phyloP scores from a whole-genome alignment of 495 filamentous ascomycete species.

The Trypethelium eluteriae region DNA sequence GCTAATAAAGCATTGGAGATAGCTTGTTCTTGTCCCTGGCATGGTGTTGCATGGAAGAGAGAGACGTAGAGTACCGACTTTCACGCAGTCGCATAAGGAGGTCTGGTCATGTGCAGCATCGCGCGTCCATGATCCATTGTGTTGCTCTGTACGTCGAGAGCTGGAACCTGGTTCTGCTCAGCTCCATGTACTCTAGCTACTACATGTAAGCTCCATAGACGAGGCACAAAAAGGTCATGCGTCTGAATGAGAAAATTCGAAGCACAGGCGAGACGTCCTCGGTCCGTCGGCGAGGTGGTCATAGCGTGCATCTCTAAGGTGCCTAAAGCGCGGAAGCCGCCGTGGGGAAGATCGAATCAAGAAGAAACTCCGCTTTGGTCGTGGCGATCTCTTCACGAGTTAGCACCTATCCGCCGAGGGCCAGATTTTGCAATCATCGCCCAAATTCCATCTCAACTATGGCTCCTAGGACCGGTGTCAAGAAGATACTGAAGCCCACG shows the following conservation, averaged over 20 bases:
- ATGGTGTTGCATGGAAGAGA: background rate
- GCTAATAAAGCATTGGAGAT: background rate
- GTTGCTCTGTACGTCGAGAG: background rate
- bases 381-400: background rate
- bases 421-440: background rate
- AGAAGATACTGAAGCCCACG: background rate
- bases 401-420: background rate
- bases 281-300: background rate
- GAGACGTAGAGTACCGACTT: too few species aligned
- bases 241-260: background rate
- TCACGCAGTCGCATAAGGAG: too few species aligned
- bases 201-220: background rate
- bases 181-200: background rate
- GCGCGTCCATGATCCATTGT: too few species aligned
- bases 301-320: background rate
- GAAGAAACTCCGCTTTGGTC: background rate
- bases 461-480: too few species aligned
- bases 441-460: too few species aligned
- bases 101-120: too few species aligned
- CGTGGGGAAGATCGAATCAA: conserved; percentile 4
- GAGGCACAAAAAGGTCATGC: background rate
- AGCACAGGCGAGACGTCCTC: background rate
- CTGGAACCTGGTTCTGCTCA: background rate
- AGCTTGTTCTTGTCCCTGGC: background rate
- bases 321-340: background rate